phyloP scores from a whole-genome alignment of 306 rosid genomes.

The Citrullus colocynthis region DNA sequence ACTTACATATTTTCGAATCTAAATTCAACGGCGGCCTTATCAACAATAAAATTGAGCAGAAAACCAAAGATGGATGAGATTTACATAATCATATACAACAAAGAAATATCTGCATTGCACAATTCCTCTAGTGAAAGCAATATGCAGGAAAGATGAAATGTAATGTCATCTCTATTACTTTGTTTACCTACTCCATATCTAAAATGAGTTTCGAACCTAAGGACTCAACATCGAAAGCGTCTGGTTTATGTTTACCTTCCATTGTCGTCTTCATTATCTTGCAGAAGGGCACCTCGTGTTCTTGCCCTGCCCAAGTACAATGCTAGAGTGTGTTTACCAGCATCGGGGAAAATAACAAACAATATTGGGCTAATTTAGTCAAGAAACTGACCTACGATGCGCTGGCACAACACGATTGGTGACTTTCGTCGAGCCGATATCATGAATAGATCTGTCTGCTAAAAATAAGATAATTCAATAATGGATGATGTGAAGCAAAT shows the following conservation, averaged over 20 bases:
- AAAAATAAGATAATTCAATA: neutral
- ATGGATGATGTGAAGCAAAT: neutral
- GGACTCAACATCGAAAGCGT: neutral
- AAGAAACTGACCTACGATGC: slow-evolving; percentile 29
- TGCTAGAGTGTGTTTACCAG: neutral
- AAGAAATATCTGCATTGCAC: no score
- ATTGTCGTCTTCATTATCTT: slow-evolving; percentile 29
- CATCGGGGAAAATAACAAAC: neutral
- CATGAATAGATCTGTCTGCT: slow-evolving; percentile 32
- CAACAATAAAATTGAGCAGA: no score
- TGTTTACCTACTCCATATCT: no score
- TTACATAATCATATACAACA: no score
- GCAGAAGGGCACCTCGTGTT: slow-evolving; percentile 64
- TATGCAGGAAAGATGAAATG: neutral
- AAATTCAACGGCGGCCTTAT: no score
- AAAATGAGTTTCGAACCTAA: neutral
- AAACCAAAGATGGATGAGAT: no score
- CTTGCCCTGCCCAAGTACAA: slow-evolving; percentile 42
- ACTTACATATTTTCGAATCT: no score
- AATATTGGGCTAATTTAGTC: neutral
- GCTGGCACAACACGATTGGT: slow-evolving; percentile 46
- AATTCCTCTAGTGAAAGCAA: no score
- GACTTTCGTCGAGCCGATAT: slow-evolving; percentile 25
- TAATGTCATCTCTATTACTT: neutral
- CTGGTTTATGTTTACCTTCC: neutral